phyloP scores from a whole-genome alignment of 306 rosid species.

The Trifolium repens region DNA sequence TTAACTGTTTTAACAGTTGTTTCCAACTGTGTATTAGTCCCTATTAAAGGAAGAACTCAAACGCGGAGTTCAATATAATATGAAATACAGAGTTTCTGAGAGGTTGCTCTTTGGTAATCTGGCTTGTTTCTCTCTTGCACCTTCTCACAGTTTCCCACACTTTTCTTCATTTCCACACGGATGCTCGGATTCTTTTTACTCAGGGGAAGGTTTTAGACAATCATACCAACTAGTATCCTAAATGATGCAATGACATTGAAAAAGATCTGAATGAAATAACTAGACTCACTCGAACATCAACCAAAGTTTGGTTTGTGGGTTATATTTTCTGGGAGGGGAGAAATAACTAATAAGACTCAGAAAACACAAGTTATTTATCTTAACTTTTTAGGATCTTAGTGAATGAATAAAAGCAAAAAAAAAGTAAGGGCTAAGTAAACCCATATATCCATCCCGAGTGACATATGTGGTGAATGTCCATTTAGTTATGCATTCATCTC shows the following conservation, averaged over 20 bases:
- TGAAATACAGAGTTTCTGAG: conserved; percentile 13
- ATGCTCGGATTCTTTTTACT: not conserved
- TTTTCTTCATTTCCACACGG: not conserved
- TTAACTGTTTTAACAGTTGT: not conserved
- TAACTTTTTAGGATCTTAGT: conserved; percentile 3
- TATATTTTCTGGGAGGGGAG: conserved; percentile 1
- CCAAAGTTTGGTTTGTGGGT: not conserved
- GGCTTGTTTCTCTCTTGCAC: not conserved
- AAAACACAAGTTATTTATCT: not conserved
- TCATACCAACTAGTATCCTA: not conserved
- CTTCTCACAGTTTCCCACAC: conserved; percentile 3
- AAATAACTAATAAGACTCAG: not conserved
- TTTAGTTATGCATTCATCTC: conserved; percentile 22
- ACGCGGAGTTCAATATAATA: not conserved
- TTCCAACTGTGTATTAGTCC: not conserved
- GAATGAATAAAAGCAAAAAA: conserved; percentile 1
- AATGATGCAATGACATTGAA: conserved; percentile 5
- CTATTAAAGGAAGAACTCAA: not conserved
- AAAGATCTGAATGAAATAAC: conserved; percentile 13
- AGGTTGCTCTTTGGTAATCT: not conserved
- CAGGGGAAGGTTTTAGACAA: not conserved
- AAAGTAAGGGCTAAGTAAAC: conserved; percentile 8
- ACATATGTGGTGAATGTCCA: conserved; percentile 3
- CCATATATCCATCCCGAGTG: conserved; percentile 17
- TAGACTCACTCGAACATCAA: conserved; percentile 3